A percentile compares a stretch with the other conserved stretches of the same genome.
phyloP scores from a whole-genome alignment of 2,329 filamentous ascomycete genomes.

The Bipolaris zeicola region DNA sequence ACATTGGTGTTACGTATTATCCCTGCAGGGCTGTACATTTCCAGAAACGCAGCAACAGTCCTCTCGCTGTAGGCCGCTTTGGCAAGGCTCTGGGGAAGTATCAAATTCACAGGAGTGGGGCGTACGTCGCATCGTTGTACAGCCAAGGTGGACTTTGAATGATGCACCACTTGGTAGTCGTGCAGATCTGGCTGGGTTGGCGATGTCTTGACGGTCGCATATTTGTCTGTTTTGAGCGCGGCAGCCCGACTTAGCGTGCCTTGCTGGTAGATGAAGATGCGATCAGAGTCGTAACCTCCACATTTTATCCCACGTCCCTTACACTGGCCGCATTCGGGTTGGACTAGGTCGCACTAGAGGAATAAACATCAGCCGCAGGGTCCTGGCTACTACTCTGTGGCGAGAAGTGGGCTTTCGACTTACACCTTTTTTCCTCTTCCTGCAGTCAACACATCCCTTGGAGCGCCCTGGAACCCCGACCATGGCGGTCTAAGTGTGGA shows the following conservation, averaged over 20 bases:
- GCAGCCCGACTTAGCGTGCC: not conserved
- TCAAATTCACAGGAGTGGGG: slow-evolving; percentile 1
- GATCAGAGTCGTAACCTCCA: slow-evolving; percentile 67
- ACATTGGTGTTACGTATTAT: slow-evolving; percentile 8
- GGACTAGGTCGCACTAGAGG: slow-evolving; percentile 64
- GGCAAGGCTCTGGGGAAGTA: slow-evolving; percentile 22
- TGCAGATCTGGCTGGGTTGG: slow-evolving; percentile 8
- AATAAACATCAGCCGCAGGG: slow-evolving; percentile 1
- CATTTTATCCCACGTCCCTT: slow-evolving; percentile 62
- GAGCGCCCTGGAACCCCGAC: slow-evolving; percentile 40
- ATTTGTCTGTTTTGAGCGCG: not conserved
- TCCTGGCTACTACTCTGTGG: not conserved
- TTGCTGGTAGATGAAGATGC: slow-evolving; percentile 61
- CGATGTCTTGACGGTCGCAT: slow-evolving; percentile 1
- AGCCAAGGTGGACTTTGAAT: not conserved
- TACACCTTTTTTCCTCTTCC: slow-evolving; percentile 62
- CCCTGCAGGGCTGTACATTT: slow-evolving; percentile 26
- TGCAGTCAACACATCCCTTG: slow-evolving; percentile 41
- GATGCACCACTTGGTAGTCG: slow-evolving; percentile 3
- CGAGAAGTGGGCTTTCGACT: slow-evolving; percentile 16
- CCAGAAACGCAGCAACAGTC: slow-evolving; percentile 28
- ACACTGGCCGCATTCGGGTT: slow-evolving; percentile 66
- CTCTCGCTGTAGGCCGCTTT: slow-evolving; percentile 33
- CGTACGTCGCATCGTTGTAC: not conserved
- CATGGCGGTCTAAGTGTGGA: slow-evolving; percentile 13